Base-by-base conservation (phyloP, 2,329 filamentous ascomycete species). In the Colletotrichum theobromicola region DNA sequence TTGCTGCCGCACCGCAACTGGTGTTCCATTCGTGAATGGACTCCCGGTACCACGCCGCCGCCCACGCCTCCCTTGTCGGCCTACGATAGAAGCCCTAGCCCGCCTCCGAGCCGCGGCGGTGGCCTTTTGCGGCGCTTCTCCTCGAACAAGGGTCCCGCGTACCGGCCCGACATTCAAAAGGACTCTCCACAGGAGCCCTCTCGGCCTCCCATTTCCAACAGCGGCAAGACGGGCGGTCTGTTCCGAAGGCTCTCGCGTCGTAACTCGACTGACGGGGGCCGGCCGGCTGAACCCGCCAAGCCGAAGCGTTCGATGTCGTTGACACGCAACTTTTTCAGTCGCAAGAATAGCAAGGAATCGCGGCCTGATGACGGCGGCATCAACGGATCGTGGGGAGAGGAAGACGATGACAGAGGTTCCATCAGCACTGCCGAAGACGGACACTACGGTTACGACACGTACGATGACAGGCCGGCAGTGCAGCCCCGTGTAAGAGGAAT, bases 1-100 rank as follows among this genome's bases (percentile, higher is more conserved):
- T 87, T 99, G 2, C 88, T 98, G 12, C 96, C 96, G 24, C 93
- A 97, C 74, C 91, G 97, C 35, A 99, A 99, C 82, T 99, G 96
- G 94, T 98, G 96, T 82, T 94, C 95, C 4, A 98, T 99, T 79
- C 91, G 94, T 67, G 90, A 94, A 81, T 98, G 98, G 85, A 87
- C 91, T 12, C 95, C 96, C 3, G 95, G 94, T 4, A 87, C 86
- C 37, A 97, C 94, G 2, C 95, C 95, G 15, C 91, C 92, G 1
- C 88, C 90, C 4, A 92, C 93, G 2, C 95, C 94, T 4, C 89
- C 87, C 32, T 84, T 82, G 10, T 87, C 90, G 2, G 84, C 87
- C 60, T 83, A 87, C 74, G 87, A 88, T 50, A 76, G 85, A 35
- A 83, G 81, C 66, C 83, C 85, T 4, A 86, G 80, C 75, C 85